Conservation (phyloP, 495 filamentous ascomycete genomes). For the Podospora australis region DNA sequence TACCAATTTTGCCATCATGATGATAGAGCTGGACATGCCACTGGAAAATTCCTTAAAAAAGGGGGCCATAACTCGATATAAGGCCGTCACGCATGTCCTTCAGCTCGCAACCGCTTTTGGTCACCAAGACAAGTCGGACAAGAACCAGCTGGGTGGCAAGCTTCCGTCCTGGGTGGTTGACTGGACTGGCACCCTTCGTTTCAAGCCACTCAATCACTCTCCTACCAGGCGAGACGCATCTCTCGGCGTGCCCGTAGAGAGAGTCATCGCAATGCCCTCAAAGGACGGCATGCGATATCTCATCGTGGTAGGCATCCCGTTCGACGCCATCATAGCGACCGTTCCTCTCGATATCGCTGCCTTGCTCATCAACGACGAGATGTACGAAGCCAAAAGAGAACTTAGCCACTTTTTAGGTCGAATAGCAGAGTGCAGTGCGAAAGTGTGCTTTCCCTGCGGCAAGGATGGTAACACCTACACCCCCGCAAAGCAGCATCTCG, state of each 20-base stretch:
- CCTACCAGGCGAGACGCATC: not conserved
- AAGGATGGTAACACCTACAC: not conserved
- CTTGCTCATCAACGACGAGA: not conserved
- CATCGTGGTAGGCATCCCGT: not conserved
- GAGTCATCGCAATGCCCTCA: no score
- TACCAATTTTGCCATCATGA: not conserved
- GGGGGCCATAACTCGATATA: no score
- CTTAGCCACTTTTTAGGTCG: not conserved
- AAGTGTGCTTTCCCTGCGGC: no score
- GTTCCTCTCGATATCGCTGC: not conserved
- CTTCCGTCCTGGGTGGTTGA: constrained; percentile 10
- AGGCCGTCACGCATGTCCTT: not conserved
- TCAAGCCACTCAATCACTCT: constrained; percentile 4
- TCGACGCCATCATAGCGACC: not conserved
- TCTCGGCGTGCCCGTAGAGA: no score
- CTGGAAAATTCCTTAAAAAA: no score
- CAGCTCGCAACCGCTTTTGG: not conserved
- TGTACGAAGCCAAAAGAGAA: not conserved
- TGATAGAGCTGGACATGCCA: not conserved
- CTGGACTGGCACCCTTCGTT: constrained; percentile 1
- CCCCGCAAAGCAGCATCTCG: not conserved
- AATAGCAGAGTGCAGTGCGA: not conserved
- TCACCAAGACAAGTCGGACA: not conserved
- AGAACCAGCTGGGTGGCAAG: not conserved
- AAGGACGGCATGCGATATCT: not conserved